phyloP scores from a whole-genome alignment of 208 protist genomes.

The Acanthamoeba royreba region DNA sequence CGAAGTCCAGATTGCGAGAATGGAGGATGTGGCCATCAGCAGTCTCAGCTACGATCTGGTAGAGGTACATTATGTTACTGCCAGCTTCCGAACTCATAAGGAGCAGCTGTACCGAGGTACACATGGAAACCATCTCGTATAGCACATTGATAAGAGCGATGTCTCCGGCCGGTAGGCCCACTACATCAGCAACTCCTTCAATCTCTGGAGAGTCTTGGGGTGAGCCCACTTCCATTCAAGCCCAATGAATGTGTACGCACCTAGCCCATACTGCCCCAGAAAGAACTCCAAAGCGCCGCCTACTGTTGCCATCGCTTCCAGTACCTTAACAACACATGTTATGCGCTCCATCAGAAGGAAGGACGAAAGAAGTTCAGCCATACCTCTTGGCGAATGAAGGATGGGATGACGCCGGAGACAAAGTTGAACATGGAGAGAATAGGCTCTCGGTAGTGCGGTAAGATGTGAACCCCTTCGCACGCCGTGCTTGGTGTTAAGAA shows the following conservation, averaged over 20 bases:
- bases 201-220: neutral
- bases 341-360: neutral
- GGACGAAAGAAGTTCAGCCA: neutral
- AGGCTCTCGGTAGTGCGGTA: neutral
- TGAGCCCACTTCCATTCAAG: neutral
- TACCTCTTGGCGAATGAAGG: neutral
- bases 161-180: neutral
- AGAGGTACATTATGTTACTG: no score
- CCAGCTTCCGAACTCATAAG: no score
- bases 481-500: neutral
- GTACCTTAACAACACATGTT: neutral
- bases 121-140: slow-evolving; percentile 31
- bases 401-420: neutral
- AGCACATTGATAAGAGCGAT: slow-evolving; percentile 4
- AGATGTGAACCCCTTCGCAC: neutral
- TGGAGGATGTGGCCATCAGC: slow-evolving; percentile 8
- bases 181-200: neutral
- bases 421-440: neutral
- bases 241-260: neutral
- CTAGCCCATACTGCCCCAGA: neutral
- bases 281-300: neutral
- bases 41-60: neutral
- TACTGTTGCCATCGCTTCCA: neutral
- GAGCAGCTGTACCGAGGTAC: neutral
- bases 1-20: neutral